Base-by-base conservation (phyloP, 768 basidiomycete genomes). In the Hericium erinaceus region DNA sequence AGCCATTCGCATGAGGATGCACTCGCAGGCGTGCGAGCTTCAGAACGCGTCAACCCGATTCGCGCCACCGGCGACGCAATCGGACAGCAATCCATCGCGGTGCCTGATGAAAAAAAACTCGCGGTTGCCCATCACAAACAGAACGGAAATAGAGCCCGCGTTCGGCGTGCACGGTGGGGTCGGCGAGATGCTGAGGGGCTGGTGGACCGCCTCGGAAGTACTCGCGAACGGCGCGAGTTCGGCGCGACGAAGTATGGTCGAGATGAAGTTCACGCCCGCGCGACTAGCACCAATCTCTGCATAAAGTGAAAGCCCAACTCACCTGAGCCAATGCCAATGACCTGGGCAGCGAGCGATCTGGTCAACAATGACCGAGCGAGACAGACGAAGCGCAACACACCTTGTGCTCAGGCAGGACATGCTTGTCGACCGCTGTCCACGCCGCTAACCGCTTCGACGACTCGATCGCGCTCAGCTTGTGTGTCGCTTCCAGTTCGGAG, bases 291-390 rank as follows among this genome's bases (percentile, higher is more conserved):
- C 28, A 33, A 33, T 33, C 6, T 33, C 28, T 33, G 8, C 28
- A 33, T 33, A 50, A 10, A 44, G 53, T 8, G 40, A 9, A 2
- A 57, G 4, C 10, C 4, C 22, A 4, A 48, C 68, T 39, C 55
- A 89, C n/a, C 88, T 60, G 92, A 93, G 38, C 92, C 92, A 64
- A 93, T 89, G 10, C 92, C 92, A 59, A 94, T 89, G 52, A 92
- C 75, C 92, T 93, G 62, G n/a, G n/a, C n/a, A n/a, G n/a, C n/a
- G n/a, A n/a, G n/a, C 16, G 12, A 39, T 58, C 53, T 53, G 41
- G 8, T 40, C 33, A 26, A 56, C 59, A 55, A 16, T 8, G 24
- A 38, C 10, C 12, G 41, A 3, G 51, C 33, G 52, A 48, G 50
- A 53, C 3, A 6, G 15, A 40, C 11, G 18, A 39, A 26, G 1